A percentile compares a stretch with the other conserved stretches of the same genome.
Conservation (phyloP, 495 filamentous ascomycete species). For the Bacidia rubella region DNA sequence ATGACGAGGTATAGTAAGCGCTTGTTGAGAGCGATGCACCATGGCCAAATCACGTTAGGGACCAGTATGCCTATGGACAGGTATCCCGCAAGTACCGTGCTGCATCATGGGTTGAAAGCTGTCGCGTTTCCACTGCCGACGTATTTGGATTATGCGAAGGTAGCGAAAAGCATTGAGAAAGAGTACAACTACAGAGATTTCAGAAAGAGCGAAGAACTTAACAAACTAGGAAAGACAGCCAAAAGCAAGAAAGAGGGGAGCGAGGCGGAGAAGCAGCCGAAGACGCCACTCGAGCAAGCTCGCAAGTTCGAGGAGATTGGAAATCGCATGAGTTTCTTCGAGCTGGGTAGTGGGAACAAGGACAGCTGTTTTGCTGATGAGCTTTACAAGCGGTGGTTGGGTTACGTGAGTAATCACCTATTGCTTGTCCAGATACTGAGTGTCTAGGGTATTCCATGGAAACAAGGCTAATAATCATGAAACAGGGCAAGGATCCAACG, state of each 20-base stretch:
- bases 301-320: slow-evolving; percentile 3
- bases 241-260: no score
- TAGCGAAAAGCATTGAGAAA: slow-evolving; percentile 36
- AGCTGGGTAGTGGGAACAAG: slow-evolving; percentile 6
- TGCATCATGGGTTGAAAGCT: slow-evolving; percentile 61
- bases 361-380: slow-evolving; percentile 7
- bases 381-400: slow-evolving; percentile 15
- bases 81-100: slow-evolving; percentile 48
- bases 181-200: slow-evolving; percentile 47
- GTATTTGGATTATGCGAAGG: slow-evolving; percentile 50
- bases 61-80: slow-evolving; percentile 56
- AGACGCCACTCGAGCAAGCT: not conserved
- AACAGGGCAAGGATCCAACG: slow-evolving; percentile 7
- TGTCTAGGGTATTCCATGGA: no score
- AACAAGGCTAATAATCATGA: not conserved
- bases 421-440: not conserved
- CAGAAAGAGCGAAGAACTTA: slow-evolving; percentile 19
- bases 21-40: slow-evolving; percentile 53
- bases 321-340: slow-evolving; percentile 9
- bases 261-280: not conserved
- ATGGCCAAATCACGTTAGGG: slow-evolving; percentile 44
- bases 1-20: slow-evolving; percentile 47
- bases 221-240: not conserved
- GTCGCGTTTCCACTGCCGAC: slow-evolving; percentile 58
- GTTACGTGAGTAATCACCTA: slow-evolving; percentile 10